Evolutionary conservation across 176 grass and related monocot species (phyloP), one percentile per base, ranked within the genome.

Genomic region (Bromus sterilis): DNA sequence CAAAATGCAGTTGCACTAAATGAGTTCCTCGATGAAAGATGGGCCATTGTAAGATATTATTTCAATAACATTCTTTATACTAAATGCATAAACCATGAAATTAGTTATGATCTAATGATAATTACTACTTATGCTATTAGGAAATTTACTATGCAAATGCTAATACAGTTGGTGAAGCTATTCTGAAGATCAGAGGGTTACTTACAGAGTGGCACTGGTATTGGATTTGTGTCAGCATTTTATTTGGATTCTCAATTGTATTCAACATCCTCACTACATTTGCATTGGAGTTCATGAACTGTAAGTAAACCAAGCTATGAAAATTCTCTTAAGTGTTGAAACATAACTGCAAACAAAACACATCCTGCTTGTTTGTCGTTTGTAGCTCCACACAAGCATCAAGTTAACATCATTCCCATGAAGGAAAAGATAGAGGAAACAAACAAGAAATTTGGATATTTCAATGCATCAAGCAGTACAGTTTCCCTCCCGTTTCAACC

Each of bases 191-290:
- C n/a, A 91, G 89, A 70, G 87, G 94, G 36, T 55, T 85, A 76
- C 39, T 78, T 25, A 94, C 49, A 7, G 76, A 91, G 20, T 97
- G 84, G 85, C 78, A 90, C 16, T 94, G 94, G 91, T 97, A 91
- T 37, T 94, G 94, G 94, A 80, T 88, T 39, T 92, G 81, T 61
- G 76, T 94, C 8, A 31, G 43, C 34, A 60, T 79, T 80, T 82
- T 97, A 77, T 73, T 92, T 66, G 85, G 76, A 63, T 94, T 88
- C 61, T 82, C 91, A 0, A 6, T 94, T 13, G 55, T 86, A 69
- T 90, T 92, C 82, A 94, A 94, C 55, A 90, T 97, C 34, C 74
- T 97, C 49, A 90, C 76, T 46, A 81, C 88, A 65, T 88, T 90
- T 58, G 76, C 89, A 4, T 83, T 97, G 65, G 66, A 86, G 57